Conservation (phyloP, 768 basidiomycete species). For the Baorangia bicolor region DNA sequence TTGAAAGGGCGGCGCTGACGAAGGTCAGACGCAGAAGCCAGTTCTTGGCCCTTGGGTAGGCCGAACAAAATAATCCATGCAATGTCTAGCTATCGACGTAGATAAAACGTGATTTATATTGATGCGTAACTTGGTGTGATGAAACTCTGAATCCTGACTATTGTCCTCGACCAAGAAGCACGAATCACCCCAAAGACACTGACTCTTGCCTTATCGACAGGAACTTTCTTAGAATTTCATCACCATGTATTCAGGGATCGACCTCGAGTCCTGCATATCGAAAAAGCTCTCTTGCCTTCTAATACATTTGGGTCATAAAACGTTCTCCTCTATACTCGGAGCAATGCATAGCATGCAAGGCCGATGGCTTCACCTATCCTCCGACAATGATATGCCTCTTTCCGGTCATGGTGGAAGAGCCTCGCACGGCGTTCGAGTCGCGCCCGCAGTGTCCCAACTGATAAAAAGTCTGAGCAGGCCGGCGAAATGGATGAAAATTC, state of each 20-base stretch:
- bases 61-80: not conserved
- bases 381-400: not conserved
- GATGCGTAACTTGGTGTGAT: not conserved
- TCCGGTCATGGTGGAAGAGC: not conserved
- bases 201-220: not conserved
- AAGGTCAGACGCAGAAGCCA: no score
- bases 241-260: not conserved
- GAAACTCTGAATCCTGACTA: no score
- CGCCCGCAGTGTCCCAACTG: not conserved
- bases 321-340: not conserved
- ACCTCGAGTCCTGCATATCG: not conserved
- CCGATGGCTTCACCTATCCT: not conserved
- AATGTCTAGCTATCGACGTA: not conserved
- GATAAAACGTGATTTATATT: not conserved
- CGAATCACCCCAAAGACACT: not conserved
- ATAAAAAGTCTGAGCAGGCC: not conserved
- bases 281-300: not conserved
- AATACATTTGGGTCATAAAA: not conserved
- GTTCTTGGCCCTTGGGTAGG: no score
- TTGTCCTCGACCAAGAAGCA: not conserved
- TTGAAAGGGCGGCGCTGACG: slow-evolving; percentile 1
- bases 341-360: not conserved
- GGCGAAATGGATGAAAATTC: not conserved
- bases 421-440: not conserved
- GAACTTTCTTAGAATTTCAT: not conserved